phyloP scores from a whole-genome alignment of 23 red algal species.

The Gracilaria domingensis region DNA sequence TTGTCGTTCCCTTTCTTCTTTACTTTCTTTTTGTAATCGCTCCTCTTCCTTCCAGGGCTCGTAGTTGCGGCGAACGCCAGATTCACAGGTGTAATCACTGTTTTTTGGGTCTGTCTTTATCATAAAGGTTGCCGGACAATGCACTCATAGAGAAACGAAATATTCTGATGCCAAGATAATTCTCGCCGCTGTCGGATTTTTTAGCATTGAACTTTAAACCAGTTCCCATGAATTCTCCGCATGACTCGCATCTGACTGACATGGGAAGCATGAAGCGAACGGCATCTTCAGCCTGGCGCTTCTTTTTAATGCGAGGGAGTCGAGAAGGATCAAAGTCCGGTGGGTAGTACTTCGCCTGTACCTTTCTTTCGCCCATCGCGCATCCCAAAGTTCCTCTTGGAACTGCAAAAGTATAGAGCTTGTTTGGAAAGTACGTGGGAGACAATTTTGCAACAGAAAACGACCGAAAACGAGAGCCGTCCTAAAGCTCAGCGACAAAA shows the following conservation, averaged over 20 bases:
- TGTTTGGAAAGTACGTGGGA: too few species aligned
- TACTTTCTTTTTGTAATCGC: conserved; percentile 57
- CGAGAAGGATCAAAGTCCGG: conserved; percentile 94
- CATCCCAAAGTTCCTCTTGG: neutral
- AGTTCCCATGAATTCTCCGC: conserved; percentile 93
- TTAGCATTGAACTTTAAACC: conserved; percentile 94
- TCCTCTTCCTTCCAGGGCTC: conserved; percentile 79
- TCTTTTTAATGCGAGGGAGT: conserved; percentile 77
- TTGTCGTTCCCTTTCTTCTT: conserved; percentile 60
- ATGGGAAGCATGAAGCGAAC: conserved; percentile 96
- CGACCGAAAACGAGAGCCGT: too few species aligned
- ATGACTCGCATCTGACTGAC: conserved; percentile 88
- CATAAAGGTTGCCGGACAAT: conserved; percentile 80
- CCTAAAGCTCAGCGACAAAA: too few species aligned
- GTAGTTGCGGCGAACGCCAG: conserved; percentile 83
- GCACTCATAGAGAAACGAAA: conserved; percentile 93
- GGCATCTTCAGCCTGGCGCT: conserved; percentile 66
- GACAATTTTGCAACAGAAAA: too few species aligned
- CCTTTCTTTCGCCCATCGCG: conserved; percentile 90
- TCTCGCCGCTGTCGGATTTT: conserved; percentile 78
- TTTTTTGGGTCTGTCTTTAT: conserved; percentile 93
- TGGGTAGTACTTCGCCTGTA: conserved; percentile 95
- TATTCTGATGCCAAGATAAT: conserved; percentile 87
- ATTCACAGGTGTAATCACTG: conserved; percentile 87
- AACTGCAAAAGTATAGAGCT: too few species aligned